These are phyloP conservation scores for Tricholoma flavovirens DNA, from an alignment of 768 basidiomycete species.

Conservation along the genomic window DNA sequence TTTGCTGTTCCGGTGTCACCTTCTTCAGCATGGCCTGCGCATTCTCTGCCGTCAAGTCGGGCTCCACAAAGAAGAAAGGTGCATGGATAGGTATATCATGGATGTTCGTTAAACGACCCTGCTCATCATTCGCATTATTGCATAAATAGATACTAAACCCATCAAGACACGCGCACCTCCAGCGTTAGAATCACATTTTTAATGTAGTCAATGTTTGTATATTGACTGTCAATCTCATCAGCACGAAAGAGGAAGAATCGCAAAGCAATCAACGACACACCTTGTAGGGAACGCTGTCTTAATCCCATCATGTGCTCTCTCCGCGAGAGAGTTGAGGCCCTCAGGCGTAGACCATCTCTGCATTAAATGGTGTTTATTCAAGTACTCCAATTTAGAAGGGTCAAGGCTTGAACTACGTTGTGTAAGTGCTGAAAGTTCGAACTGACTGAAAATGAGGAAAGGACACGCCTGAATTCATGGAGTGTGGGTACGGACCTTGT, in stretches of 20 bases:
- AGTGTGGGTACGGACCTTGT: slow-evolving; percentile 36
- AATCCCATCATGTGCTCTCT: slow-evolving; percentile 47
- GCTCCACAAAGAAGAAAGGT: slow-evolving; percentile 76
- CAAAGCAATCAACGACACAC: slow-evolving; percentile 27
- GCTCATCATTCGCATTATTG: background rate
- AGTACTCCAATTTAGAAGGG: slow-evolving; percentile 69
- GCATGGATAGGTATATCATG: slow-evolving; percentile 64
- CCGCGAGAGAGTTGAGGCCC: slow-evolving; percentile 49
- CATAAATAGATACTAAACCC: background rate
- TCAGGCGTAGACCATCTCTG: slow-evolving; percentile 43
- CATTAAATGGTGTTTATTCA: slow-evolving; percentile 85
- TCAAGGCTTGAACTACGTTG: slow-evolving; percentile 83
- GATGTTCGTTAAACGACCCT: slow-evolving; percentile 70
- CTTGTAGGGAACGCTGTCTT: slow-evolving; percentile 54
- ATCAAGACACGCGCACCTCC: slow-evolving; percentile 35
- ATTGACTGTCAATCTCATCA: slow-evolving; percentile 26
- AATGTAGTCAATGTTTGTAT: slow-evolving; percentile 54
- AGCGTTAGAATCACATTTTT: slow-evolving; percentile 55
- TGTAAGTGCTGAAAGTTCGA: slow-evolving; percentile 71
- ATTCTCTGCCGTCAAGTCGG: slow-evolving; percentile 49
- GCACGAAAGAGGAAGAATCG: background rate
- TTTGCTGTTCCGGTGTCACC: slow-evolving; percentile 35
- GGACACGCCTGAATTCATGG: background rate
- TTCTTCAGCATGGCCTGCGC: slow-evolving; percentile 48
- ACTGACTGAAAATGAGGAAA: slow-evolving; percentile 35